These are phyloP conservation scores for Yarrowia osloensis DNA, from an alignment of 805 yeast genomes.

Conservation along the genomic window DNA sequence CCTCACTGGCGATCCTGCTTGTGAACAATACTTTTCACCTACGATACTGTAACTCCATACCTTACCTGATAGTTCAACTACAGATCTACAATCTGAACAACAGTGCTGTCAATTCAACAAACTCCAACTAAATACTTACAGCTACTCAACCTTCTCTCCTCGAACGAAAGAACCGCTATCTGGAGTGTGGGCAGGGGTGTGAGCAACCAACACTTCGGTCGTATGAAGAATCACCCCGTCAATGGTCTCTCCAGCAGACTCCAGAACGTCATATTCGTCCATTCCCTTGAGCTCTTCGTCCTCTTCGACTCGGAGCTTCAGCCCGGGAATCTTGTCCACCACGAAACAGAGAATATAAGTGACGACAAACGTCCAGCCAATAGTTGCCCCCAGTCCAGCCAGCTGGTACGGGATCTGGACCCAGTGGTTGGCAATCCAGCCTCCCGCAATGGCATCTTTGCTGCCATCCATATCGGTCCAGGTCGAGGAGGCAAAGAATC, in stretches of 20 bases:
- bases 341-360: slow-evolving; percentile 66
- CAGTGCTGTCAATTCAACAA: too few species aligned
- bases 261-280: slow-evolving; percentile 48
- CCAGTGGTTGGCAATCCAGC: slow-evolving; percentile 85
- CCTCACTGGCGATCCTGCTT: too few species aligned
- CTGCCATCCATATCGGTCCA: slow-evolving; percentile 17
- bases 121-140: neutral
- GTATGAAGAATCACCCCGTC: neutral
- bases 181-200: neutral
- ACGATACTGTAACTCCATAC: too few species aligned
- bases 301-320: slow-evolving; percentile 76
- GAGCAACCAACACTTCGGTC: neutral
- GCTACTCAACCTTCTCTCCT: neutral
- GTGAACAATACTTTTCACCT: too few species aligned
- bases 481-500: slow-evolving; percentile 64
- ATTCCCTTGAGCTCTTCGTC: slow-evolving; percentile 90
- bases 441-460: slow-evolving; percentile 52
- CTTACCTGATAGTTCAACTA: too few species aligned
- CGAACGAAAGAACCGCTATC: neutral
- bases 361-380: slow-evolving; percentile 72
- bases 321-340: slow-evolving; percentile 76
- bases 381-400: slow-evolving; percentile 71
- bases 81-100: too few species aligned
- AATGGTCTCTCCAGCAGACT: neutral
- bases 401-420: slow-evolving; percentile 85